These are phyloP conservation scores for Fusarium subtropicale DNA, from an alignment of 2,329 filamentous ascomycete genomes.

Conservation along the genomic window DNA sequence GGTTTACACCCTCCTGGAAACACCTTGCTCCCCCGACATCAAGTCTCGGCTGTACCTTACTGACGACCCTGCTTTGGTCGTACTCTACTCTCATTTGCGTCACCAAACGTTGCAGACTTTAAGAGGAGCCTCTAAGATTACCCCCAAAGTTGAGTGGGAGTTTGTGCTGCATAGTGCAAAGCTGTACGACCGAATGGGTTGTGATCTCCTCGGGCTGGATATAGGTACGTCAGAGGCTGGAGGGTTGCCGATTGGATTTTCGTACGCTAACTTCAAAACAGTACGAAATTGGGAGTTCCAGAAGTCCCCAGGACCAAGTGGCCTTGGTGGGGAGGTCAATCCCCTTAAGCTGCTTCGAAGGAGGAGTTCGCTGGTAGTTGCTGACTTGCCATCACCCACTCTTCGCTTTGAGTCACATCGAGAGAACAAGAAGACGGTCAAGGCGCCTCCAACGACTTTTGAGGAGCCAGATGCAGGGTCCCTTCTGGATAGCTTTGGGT, in stretches of 20 bases:
- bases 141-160: slow-evolving; percentile 83
- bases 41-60: slow-evolving; percentile 84
- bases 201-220: slow-evolving; percentile 88
- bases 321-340: slow-evolving; percentile 65
- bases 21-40: slow-evolving; percentile 74
- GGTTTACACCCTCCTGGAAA: slow-evolving; percentile 78
- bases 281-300: slow-evolving; percentile 87
- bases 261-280: slow-evolving; percentile 47
- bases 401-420: slow-evolving; percentile 57
- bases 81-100: slow-evolving; percentile 87
- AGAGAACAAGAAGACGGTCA: slow-evolving; percentile 54
- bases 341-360: slow-evolving; percentile 76
- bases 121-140: slow-evolving; percentile 84
- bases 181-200: slow-evolving; percentile 91
- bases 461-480: slow-evolving; percentile 92
- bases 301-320: slow-evolving; percentile 53
- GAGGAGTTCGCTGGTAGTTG: slow-evolving; percentile 82
- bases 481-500: slow-evolving; percentile 92
- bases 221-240: slow-evolving; percentile 66
- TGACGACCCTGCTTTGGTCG: slow-evolving; percentile 89
- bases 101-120: slow-evolving; percentile 85
- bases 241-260: not conserved
- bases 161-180: slow-evolving; percentile 89
- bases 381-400: slow-evolving; percentile 70
- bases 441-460: slow-evolving; percentile 80